Base-by-base conservation (phyloP, 768 basidiomycete species). In the Amanita thiersii region DNA sequence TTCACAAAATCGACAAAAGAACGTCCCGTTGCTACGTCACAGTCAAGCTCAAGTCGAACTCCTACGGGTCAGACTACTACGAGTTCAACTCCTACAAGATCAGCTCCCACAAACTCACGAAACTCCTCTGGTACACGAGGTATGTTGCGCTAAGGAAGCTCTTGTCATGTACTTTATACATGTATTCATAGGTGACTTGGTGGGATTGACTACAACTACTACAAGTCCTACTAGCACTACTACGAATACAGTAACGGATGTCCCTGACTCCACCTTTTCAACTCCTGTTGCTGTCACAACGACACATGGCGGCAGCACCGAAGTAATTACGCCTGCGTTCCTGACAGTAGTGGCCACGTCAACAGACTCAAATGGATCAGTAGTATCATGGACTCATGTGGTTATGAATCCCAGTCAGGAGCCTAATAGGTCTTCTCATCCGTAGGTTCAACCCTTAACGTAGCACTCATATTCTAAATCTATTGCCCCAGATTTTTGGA, bases 401-500 rank as follows among this genome's bases (percentile, higher is more conserved):
- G 61, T 74, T 18, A 72, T 75, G 4, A 78, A 77, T 52, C 73
- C 35, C 59, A 66, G 15, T 39, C n/a, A 12, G 4, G 59, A 56
- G 9, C 50, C 57, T 24, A 56, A 51, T 37, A 47, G 40, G 25
- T 55, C 46, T 5, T 44, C 42, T 26, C 43, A 45, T 20, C 50
- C 41, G 9, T 49, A 48, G 31, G 37, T 5, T 25, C 19, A 23
- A 33, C 34, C 40, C 45, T 24, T 24, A 38, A 24, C 24, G 25
- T 9, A 14, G 5, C 14, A 15, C 33, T 25, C 14, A 17, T 9
- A 38, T 15, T 45, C 49, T 43, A 46, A 49, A 39, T 29, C 19
- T 14, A 11, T 1, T 18, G n/a, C 35, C 29, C 12, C 42, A 79
- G 77, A 8, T 81, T 87, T 60, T 73, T 86, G 50, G 60, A 64